phyloP scores from a whole-genome alignment of 2,329 filamentous ascomycete genomes.

The Fusarium drepaniforme region DNA sequence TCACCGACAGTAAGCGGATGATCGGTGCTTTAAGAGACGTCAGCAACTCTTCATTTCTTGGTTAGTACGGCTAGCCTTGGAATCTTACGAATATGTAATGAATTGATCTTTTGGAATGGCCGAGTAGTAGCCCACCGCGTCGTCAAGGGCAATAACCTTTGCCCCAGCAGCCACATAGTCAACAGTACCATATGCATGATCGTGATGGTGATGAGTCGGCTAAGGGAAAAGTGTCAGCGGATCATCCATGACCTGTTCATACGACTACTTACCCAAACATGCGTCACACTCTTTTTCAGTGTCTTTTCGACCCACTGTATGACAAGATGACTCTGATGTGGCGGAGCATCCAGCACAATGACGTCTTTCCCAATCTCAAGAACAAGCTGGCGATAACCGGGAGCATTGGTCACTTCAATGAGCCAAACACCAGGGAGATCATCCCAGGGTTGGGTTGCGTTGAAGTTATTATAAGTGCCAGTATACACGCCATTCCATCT shows the following conservation, averaged over 20 bases:
- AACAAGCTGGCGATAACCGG: not conserved
- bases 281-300: not conserved
- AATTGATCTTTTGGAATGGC: not conserved
- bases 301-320: not conserved
- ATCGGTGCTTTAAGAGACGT: not conserved
- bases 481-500: not conserved
- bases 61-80: not conserved
- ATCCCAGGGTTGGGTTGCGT: not conserved
- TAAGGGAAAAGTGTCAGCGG: not conserved
- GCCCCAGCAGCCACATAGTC: not conserved
- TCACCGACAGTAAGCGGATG: not conserved
- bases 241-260: not conserved
- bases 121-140: not conserved
- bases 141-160: not conserved
- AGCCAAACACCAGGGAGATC: not conserved
- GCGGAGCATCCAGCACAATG: not conserved
- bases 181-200: not conserved
- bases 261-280: not conserved
- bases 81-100: not conserved
- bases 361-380: not conserved
- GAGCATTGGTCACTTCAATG: not conserved
- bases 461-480: not conserved
- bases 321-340: not conserved
- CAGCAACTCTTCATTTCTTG: not conserved
- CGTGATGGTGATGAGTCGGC: not conserved